phyloP scores from a whole-genome alignment of 1,284 basidiomycete species.

The Neonothopanus nambi region DNA sequence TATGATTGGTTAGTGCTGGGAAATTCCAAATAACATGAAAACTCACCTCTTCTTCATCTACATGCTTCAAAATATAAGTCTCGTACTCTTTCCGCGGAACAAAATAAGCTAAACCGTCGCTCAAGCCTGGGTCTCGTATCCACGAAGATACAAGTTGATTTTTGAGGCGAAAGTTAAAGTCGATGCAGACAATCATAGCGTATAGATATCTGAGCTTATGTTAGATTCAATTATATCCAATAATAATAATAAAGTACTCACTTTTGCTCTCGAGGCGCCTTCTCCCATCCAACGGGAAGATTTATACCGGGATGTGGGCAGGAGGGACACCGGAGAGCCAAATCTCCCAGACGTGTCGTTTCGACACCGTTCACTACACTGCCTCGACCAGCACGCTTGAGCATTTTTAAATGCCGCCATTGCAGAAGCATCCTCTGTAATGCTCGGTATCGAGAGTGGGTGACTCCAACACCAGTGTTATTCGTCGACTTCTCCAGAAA shows the following conservation, averaged over 20 bases:
- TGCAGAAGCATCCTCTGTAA: conserved; percentile 29
- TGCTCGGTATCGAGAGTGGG: conserved; percentile 17
- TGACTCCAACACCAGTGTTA: conserved; percentile 22
- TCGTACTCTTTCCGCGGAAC: conserved; percentile 16
- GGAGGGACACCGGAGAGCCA: conserved; percentile 34
- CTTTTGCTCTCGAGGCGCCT: conserved; percentile 16
- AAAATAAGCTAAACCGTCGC: conserved; percentile 22
- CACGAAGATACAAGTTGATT: conserved; percentile 13
- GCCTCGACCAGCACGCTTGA: conserved; percentile 32
- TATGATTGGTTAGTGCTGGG: not conserved
- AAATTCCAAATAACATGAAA: conserved; percentile 3
- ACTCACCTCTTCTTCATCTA: conserved; percentile 22
- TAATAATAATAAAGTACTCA: conserved; percentile 14
- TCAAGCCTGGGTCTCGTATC: conserved; percentile 17
- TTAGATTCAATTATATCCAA: too few relatives aligned
- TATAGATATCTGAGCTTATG: not conserved
- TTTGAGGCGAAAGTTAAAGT: conserved; percentile 20
- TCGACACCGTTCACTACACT: conserved; percentile 24
- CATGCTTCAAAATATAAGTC: conserved; percentile 12
- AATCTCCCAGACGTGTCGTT: conserved; percentile 27
- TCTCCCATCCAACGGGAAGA: conserved; percentile 29
- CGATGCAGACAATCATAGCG: not conserved
- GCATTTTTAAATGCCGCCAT: conserved; percentile 30
- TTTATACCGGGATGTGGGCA: conserved; percentile 36
- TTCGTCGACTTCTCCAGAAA: conserved; percentile 23